phyloP scores from a whole-genome alignment of 495 filamentous ascomycete species.

The Staphylotrichum tortipilum region DNA sequence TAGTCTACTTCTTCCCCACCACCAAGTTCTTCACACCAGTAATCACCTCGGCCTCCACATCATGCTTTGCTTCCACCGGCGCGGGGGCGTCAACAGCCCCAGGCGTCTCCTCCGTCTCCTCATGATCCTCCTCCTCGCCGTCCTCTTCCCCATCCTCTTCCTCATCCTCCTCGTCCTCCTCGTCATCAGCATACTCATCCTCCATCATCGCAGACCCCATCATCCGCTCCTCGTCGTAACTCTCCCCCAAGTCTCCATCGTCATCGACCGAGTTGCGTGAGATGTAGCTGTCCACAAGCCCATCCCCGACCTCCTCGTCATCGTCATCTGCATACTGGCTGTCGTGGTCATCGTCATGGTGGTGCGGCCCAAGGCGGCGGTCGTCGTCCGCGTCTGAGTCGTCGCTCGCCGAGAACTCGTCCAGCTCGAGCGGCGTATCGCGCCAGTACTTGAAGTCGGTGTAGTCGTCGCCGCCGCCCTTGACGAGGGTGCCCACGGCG shows the following conservation, averaged over 20 bases:
- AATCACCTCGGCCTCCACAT: constrained; percentile 42
- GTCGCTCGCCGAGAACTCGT: constrained; percentile 73
- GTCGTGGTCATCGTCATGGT: constrained; percentile 19
- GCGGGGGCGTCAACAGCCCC: too few relatives aligned
- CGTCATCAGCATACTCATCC: constrained; percentile 29
- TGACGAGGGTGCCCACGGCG: constrained; percentile 63
- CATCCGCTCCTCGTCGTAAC: constrained; percentile 31
- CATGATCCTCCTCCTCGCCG: too few relatives aligned
- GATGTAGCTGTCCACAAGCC: constrained; percentile 46
- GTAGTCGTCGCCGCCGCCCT: constrained; percentile 72
- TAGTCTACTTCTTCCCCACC: constrained; percentile 22
- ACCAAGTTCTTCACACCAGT: constrained; percentile 40
- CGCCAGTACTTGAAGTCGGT: constrained; percentile 89
- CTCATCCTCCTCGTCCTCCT: constrained; percentile 30
- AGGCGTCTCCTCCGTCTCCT: too few relatives aligned
- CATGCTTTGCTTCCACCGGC: constrained; percentile 19
- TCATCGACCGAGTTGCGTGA: constrained; percentile 33
- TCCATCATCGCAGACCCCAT: constrained; percentile 20
- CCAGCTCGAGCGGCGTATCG: constrained; percentile 61
- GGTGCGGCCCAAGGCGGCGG: too few relatives aligned
- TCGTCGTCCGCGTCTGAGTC: constrained; percentile 45
- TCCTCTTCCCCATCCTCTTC: constrained; percentile 27
- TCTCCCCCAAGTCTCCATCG: constrained; percentile 35
- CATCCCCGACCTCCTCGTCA: constrained; percentile 36
- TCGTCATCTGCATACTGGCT: constrained; percentile 22